Base-by-base conservation (phyloP, 202 grass and related monocot genomes). In the Carex sylvatica region DNA sequence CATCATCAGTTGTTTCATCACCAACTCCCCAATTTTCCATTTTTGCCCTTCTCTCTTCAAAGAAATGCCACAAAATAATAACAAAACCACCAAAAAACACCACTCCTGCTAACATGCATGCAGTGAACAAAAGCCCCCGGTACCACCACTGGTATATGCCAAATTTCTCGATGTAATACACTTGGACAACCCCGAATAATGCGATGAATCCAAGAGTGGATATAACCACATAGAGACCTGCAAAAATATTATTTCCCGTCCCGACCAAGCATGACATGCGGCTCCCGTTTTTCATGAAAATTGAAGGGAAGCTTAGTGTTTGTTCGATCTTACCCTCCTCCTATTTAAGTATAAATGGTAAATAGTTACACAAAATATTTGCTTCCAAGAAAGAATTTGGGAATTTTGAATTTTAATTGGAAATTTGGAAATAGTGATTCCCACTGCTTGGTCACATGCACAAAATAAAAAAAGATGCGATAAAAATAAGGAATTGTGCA, bases 211-310 rank as follows among this genome's bases (percentile, higher is more conserved):
- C 92, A 14, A 95, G 77, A 38, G 90, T 95, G 58, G 95, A 95
- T 53, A 86, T 78, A 6, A 85, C 5, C 79, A 95, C 87, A 83
- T 98, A 98, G 78, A 85, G 82, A 85, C 79, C 89, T 38, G 86
- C 91, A 86, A 92, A 98, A 70, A 95, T 72, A 74, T 90, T 93
- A 78, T 95, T 82, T 31, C 95, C 95, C 1, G 95, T 98, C 80
- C 95, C 95, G 3, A 98, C 95, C 66, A 98, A 88, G 23, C 87
- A 87, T 6, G 95, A 95, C 87, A 98, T 90, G 78, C 56, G 71
- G 33, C 76, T 83, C 30, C 89, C 90, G 65, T 89, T 92, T 79
- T 87, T 92, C 42, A 87, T 83, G 85, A 86, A 94, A 40, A 94
- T 84, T 63, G 91, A 88, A 2, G 85, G 65, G 38, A 20, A 12